Conservation (phyloP, 225 moss, liverwort and hornwort species). For the Lunularia cruciata region DNA sequence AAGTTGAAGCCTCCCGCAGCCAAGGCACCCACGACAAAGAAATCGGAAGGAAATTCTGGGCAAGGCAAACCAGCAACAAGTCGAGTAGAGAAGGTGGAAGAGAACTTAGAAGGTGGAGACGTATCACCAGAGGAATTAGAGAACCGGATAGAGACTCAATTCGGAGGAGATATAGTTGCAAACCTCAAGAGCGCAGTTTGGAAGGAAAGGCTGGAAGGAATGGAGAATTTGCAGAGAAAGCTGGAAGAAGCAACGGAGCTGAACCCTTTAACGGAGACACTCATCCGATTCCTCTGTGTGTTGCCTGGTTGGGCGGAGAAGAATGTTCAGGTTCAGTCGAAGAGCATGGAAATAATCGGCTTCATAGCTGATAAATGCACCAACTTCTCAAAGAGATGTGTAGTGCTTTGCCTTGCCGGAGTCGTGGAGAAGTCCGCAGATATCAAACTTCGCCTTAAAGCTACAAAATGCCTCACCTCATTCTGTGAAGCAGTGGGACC, state of each 20-base stretch:
- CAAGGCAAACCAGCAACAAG: constrained; percentile 39
- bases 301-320: constrained; percentile 98
- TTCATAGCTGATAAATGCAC: constrained; percentile 59
- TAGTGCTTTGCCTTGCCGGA: constrained; percentile 75
- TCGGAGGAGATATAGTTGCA: constrained; percentile 62
- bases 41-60: constrained; percentile 47
- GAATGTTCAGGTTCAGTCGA: constrained; percentile 96
- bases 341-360: constrained; percentile 76
- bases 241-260: constrained; percentile 33
- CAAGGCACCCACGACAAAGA: constrained; percentile 53
- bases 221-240: constrained; percentile 35
- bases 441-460: constrained; percentile 83
- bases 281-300: constrained; percentile 75
- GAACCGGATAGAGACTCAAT: constrained; percentile 55
- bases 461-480: constrained; percentile 78
- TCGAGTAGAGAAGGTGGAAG: constrained; percentile 51
- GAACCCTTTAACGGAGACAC: constrained; percentile 50
- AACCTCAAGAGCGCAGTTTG: constrained; percentile 81
- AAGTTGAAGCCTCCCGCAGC: constrained; percentile 32
- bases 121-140: constrained; percentile 86
- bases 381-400: constrained; percentile 84
- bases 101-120: constrained; percentile 73
- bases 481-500: constrained; percentile 95
- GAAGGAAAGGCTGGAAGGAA: constrained; percentile 95
- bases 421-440: constrained; percentile 87